phyloP scores from a whole-genome alignment of 805 yeast species.

The Saccharomycopsis sp. region DNA sequence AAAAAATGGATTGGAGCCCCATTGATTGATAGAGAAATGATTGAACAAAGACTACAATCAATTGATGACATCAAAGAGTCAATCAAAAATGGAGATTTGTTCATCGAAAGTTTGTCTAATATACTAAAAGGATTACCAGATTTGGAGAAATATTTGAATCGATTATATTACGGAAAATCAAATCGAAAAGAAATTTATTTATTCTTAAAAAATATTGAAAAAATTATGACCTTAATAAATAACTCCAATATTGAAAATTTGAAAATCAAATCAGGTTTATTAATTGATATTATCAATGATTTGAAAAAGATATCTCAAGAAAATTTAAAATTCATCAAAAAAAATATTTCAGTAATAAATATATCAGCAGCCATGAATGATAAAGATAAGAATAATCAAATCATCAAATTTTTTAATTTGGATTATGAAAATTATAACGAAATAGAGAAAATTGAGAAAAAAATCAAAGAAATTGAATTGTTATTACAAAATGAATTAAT shows the following conservation, averaged over 20 bases:
- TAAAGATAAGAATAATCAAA: conserved; percentile 34
- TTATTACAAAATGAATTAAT: conserved; percentile 44
- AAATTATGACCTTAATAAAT: conserved; percentile 21
- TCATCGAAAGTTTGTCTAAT: conserved; percentile 28
- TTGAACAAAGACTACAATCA: conserved; percentile 56
- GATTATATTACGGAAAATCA: conserved; percentile 49
- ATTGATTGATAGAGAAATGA: conserved; percentile 39
- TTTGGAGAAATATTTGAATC: conserved; percentile 44
- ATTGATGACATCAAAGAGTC: conserved; percentile 35
- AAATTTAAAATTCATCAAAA: conserved; percentile 23
- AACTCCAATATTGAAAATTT: not conserved
- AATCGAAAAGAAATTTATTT: conserved; percentile 49
- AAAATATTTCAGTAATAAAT: conserved; percentile 41
- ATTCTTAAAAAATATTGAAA: conserved; percentile 37
- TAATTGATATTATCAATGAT: conserved; percentile 29
- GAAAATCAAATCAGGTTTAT: conserved; percentile 25
- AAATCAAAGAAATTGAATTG: conserved; percentile 34
- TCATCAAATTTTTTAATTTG: conserved; percentile 32
- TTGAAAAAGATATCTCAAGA: conserved; percentile 28
- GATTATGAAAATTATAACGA: conserved; percentile 30
- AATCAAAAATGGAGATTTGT: conserved; percentile 24
- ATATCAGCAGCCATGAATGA: conserved; percentile 39
- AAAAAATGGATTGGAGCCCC: conserved; percentile 72
- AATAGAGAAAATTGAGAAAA: conserved; percentile 28
- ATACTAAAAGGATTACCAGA: conserved; percentile 37